A percentile compares a stretch with the other conserved stretches of the same genome.
Conservation (phyloP, 2,329 filamentous ascomycete species). For the Shiraia sp. region DNA sequence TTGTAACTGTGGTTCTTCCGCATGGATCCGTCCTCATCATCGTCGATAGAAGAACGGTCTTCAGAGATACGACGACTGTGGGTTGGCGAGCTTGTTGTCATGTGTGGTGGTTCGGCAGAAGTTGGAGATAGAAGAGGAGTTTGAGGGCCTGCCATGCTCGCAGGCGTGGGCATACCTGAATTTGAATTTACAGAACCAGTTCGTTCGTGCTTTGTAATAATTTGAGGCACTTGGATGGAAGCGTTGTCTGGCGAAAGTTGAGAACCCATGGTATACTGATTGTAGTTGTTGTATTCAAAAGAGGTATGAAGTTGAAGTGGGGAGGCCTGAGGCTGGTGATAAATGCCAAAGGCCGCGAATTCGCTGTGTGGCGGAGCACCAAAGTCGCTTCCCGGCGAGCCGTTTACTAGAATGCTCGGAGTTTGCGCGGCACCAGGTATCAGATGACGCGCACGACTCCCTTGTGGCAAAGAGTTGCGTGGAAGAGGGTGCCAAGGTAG, state of each 20-base stretch:
- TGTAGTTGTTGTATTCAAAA: constrained; percentile 14
- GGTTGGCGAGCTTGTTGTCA: constrained; percentile 25
- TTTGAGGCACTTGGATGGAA: constrained; percentile 26
- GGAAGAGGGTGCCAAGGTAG: constrained; percentile 32
- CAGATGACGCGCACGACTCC: constrained; percentile 39
- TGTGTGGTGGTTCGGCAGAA: constrained; percentile 21
- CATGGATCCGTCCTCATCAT: constrained; percentile 34
- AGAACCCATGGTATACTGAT: constrained; percentile 32
- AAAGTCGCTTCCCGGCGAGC: constrained; percentile 24
- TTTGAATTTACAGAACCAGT: constrained; percentile 34
- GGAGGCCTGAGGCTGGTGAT: constrained; percentile 39
- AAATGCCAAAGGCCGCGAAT: constrained; percentile 36
- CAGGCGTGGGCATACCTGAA: constrained; percentile 40
- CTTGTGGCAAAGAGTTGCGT: constrained; percentile 33
- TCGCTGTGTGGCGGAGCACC: constrained; percentile 40
- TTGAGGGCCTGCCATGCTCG: constrained; percentile 35
- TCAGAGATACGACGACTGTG: constrained; percentile 30
- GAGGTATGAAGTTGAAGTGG: constrained; percentile 26
- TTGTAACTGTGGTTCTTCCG: constrained; percentile 46
- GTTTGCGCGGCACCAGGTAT: constrained; percentile 24
- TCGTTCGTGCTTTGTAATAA: constrained; percentile 32
- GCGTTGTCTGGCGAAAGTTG: constrained; percentile 22
- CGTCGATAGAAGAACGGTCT: constrained; percentile 33
- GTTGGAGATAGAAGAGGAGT: constrained; percentile 36
- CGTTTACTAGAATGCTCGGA: constrained; percentile 39